Evolutionary conservation across 2,329 filamentous ascomycete genomes (phyloP).

Genomic region (Clonostachys rhizophaga): DNA sequence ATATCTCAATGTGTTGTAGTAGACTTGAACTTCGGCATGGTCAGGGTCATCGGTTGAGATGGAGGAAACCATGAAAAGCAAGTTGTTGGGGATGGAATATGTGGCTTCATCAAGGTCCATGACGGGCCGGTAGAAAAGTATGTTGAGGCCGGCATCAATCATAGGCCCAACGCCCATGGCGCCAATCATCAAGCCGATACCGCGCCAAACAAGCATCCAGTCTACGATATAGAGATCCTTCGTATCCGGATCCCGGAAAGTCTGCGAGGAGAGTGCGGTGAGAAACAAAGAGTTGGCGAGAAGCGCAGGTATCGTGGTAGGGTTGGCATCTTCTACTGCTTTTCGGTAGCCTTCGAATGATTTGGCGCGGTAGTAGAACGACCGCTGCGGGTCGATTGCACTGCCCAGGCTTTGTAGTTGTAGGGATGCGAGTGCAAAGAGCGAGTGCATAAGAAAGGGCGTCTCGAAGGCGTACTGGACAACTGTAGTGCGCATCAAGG

Average conservation of each 20-base stretch:
- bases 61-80: conserved; percentile 43
- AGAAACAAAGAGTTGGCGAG: conserved; percentile 46
- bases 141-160: conserved; percentile 34
- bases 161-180: conserved; percentile 16
- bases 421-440: conserved; percentile 46
- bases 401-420: conserved; percentile 38
- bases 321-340: conserved; percentile 41
- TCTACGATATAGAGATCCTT: conserved; percentile 45
- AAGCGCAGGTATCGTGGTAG: conserved; percentile 42
- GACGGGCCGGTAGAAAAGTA: conserved; percentile 42
- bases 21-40: conserved; percentile 26
- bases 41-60: conserved; percentile 37
- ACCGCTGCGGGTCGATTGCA: conserved; percentile 28
- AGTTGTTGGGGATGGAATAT: conserved; percentile 36
- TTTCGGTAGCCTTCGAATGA: conserved; percentile 45
- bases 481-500: conserved; percentile 38
- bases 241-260: conserved; percentile 40
- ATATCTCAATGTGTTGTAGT: conserved; percentile 40
- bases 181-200: conserved; percentile 43
- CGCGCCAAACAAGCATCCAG: conserved; percentile 52
- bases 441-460: conserved; percentile 49
- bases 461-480: conserved; percentile 44
- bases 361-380: conserved; percentile 37
- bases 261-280: conserved; percentile 42
- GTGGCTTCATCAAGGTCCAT: conserved; percentile 37